Evolutionary conservation across 1,284 basidiomycete species (phyloP).

Genomic region (Peniophora sp.): DNA sequence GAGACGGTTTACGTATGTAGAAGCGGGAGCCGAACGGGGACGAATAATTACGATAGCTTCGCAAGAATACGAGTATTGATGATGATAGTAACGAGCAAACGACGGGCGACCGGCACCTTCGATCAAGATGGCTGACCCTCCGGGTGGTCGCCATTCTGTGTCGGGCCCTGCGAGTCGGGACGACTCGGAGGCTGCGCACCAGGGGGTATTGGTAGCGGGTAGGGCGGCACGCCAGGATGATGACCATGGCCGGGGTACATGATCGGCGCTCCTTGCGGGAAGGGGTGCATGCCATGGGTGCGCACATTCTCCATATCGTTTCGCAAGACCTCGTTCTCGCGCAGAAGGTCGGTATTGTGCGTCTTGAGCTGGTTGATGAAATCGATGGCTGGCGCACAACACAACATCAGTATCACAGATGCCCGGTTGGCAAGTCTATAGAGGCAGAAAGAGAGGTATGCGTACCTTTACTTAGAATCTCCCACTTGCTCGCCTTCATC

Average conservation of each 20-base stretch:
- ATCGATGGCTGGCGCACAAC: slow-evolving; percentile 63
- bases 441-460: slow-evolving; percentile 10
- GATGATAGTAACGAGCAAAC: no score
- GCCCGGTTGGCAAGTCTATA: slow-evolving; percentile 2
- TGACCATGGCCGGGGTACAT: slow-evolving; percentile 21
- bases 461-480: slow-evolving; percentile 88
- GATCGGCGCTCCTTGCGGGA: slow-evolving; percentile 27
- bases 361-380: slow-evolving; percentile 75
- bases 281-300: slow-evolving; percentile 44
- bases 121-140: no score
- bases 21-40: no score
- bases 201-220: slow-evolving; percentile 19
- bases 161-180: no score
- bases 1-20: no score
- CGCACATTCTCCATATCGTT: slow-evolving; percentile 66
- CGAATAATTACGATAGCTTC: no score
- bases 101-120: no score
- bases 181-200: slow-evolving; percentile 9
- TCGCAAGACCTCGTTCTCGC: slow-evolving; percentile 72
- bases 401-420: background rate
- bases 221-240: slow-evolving; percentile 44
- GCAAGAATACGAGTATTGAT: no score
- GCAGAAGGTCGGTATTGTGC: slow-evolving; percentile 64
- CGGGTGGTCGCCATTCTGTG: no score
- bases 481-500: slow-evolving; percentile 96